These are phyloP conservation scores for Lepiota venenata DNA, from an alignment of 768 basidiomycete genomes.

Conservation along the genomic window DNA sequence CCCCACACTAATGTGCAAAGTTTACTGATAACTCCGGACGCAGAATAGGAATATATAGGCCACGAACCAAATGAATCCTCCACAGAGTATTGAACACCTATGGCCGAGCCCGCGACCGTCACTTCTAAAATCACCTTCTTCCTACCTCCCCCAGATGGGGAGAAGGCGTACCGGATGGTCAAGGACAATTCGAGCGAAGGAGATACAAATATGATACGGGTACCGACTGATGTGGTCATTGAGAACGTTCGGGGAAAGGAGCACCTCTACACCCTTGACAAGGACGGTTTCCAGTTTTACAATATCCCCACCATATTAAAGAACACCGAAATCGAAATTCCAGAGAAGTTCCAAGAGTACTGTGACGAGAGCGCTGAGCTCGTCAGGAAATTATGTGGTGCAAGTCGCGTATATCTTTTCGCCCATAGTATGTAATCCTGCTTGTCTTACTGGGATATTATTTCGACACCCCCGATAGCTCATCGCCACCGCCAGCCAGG, in stretches of 20 bases:
- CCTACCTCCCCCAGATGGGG: conserved; percentile 34
- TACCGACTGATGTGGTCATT: conserved; percentile 32
- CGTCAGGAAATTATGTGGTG: conserved; percentile 58
- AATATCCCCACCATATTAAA: conserved; percentile 38
- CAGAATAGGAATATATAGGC: too few relatives aligned
- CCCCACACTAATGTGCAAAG: too few relatives aligned
- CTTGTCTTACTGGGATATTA: background rate
- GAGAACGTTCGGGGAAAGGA: conserved; percentile 56
- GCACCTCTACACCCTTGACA: conserved; percentile 40
- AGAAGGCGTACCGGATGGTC: conserved; percentile 33
- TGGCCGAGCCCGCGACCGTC: conserved; percentile 5
- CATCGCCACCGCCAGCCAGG: conserved; percentile 16
- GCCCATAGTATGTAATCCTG: conserved; percentile 51
- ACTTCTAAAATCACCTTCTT: conserved; percentile 35
- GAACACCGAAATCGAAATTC: conserved; percentile 36
- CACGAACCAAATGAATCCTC: too few relatives aligned
- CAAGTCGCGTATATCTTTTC: conserved; percentile 52
- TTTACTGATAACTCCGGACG: too few relatives aligned
- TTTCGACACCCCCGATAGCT: conserved; percentile 2
- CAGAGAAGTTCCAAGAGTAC: conserved; percentile 51
- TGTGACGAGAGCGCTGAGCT: conserved; percentile 59
- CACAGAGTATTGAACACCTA: too few relatives aligned
- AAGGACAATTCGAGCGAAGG: conserved; percentile 32
- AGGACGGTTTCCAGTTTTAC: conserved; percentile 47
- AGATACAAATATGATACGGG: conserved; percentile 30